Base-by-base conservation (phyloP, 78 protist species). In the Dictyostelium citrinum region DNA sequence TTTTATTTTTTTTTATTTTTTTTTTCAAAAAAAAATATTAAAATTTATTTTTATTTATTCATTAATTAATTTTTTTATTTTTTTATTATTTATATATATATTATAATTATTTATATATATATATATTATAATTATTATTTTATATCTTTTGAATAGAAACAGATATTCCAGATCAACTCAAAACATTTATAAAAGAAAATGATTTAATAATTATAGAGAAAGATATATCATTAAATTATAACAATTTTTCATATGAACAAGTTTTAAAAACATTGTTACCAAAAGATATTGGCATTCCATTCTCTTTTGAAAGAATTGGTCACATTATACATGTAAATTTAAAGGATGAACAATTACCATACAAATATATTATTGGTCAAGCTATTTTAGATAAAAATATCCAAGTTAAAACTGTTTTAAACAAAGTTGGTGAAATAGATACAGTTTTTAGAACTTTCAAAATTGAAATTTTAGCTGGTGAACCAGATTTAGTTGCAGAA, bases 261-360 rank as follows among this genome's bases (percentile, higher is more conserved):
- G 93, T 91, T 17, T 72, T 97, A 55, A 86, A 58, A 27, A 37
- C 68, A 41, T 14, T 95, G 16, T 68, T 97, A 29, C 98, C 98
- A 35, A 35, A 41, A 22, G 83, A 85, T 12, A 1, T 97, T 22
- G 82, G 93, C 1, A 88, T 86, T 31, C 99, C 98, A 24, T 41
- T 83, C 12, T 82, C 94, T 35, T 98, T 97, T 78, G 99, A 97
- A 84, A 64, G 86, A n/a, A 95, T 98, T 14, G 99, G 99, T 17
- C 99, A 98, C 94, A 84, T 98, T 1, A 98, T 98, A 5, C 99
- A 99, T 79, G 1, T 98, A 27, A 99, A 99, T 80, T 95, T 99
- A 39, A 91, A 95, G 3, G 96, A 85, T 33, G 97, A 96, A 55
- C 97, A 78, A 8, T 75, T 97, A 27, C 98, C 98, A 27, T 98